Conservation (phyloP, 2,329 filamentous ascomycete genomes). For the Aspergillus spinulosporus region DNA sequence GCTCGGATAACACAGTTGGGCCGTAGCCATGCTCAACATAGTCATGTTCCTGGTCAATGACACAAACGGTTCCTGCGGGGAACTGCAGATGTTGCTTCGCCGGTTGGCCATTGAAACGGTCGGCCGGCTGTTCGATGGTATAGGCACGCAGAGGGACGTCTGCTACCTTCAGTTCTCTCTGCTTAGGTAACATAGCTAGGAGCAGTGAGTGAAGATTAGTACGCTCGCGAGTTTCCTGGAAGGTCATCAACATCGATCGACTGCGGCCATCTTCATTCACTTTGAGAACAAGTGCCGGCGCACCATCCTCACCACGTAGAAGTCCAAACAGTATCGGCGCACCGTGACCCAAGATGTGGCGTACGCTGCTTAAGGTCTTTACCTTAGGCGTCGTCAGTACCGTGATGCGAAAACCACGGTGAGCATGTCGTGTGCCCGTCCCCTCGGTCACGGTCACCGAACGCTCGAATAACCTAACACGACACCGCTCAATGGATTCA, state of each 20-base stretch:
- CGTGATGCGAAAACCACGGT: constrained; percentile 76
- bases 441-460: constrained; percentile 68
- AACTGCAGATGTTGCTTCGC: constrained; percentile 39
- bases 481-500: constrained; percentile 70
- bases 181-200: constrained; percentile 67
- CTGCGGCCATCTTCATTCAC: constrained; percentile 66
- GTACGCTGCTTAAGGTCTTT: constrained; percentile 74
- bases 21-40: constrained; percentile 57
- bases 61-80: constrained; percentile 41
- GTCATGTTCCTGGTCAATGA: constrained; percentile 70
- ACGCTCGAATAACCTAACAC: constrained; percentile 73
- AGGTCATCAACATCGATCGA: constrained; percentile 74
- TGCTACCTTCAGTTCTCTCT: constrained; percentile 68
- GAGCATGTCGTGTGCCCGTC: constrained; percentile 68
- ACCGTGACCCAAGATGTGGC: constrained; percentile 65
- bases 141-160: constrained; percentile 68
- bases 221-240: constrained; percentile 70
- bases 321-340: constrained; percentile 76
- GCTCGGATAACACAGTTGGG: constrained; percentile 73
- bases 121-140: constrained; percentile 56
- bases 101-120: constrained; percentile 32
- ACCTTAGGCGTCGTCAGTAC: constrained; percentile 75
- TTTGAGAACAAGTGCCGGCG: constrained; percentile 69
- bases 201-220: constrained; percentile 70
- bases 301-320: constrained; percentile 68